phyloP scores from a whole-genome alignment of 2,329 filamentous ascomycete species.

The Phialophora chinensis region DNA sequence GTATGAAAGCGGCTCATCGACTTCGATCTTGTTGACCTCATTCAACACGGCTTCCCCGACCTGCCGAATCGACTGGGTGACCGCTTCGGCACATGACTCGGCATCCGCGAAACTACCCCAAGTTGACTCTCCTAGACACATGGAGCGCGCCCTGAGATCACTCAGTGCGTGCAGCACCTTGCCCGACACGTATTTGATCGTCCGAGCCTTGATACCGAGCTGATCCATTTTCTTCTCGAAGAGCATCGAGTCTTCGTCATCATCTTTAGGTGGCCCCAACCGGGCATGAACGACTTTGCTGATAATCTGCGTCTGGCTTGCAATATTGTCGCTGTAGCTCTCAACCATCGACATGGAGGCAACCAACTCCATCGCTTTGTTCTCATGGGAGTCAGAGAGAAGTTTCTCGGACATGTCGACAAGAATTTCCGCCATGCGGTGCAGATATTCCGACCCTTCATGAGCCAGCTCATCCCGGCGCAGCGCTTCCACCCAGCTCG shows the following conservation, averaged over 20 bases:
- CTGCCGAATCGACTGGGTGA: constrained; percentile 70
- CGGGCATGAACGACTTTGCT: constrained; percentile 68
- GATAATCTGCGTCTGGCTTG: constrained; percentile 68
- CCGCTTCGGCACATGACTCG: constrained; percentile 67
- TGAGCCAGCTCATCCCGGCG: constrained; percentile 85
- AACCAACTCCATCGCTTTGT: constrained; percentile 77
- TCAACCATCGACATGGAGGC: constrained; percentile 79
- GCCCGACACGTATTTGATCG: constrained; percentile 79
- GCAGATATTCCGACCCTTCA: constrained; percentile 77
- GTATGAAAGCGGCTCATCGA: constrained; percentile 30
- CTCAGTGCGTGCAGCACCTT: constrained; percentile 79
- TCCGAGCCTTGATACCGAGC: constrained; percentile 76
- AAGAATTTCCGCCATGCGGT: constrained; percentile 83
- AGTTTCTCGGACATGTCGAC: constrained; percentile 84
- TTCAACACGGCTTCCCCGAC: constrained; percentile 70
- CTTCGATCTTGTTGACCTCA: constrained; percentile 69
- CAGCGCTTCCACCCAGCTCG: constrained; percentile 83
- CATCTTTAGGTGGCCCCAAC: constrained; percentile 63
- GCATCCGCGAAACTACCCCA: constrained; percentile 72
- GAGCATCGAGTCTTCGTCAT: constrained; percentile 71
- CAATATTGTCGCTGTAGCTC: constrained; percentile 79
- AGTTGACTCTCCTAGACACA: constrained; percentile 73
- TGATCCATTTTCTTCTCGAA: constrained; percentile 74
- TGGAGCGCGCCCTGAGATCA: constrained; percentile 75
- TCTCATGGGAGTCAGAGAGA: constrained; percentile 70